phyloP scores from a whole-genome alignment of 805 yeast genomes.

The Lipomyces yamadae region DNA sequence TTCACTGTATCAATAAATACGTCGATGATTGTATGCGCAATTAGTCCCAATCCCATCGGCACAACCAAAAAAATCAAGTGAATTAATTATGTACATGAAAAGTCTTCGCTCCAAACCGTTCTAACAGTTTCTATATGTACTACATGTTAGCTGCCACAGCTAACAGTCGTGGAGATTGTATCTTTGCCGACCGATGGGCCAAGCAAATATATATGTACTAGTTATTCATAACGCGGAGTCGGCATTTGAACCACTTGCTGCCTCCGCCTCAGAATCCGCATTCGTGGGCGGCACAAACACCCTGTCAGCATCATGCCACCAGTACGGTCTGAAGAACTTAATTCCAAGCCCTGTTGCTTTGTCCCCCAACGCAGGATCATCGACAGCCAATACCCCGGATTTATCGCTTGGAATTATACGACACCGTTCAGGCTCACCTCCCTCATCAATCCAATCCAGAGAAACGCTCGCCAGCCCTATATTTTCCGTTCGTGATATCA shows the following conservation, averaged over 20 bases:
- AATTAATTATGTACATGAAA: no score
- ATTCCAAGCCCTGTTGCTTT: slow-evolving; percentile 19
- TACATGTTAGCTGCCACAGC: neutral
- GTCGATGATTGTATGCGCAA: no score
- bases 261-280: neutral
- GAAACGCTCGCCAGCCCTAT: slow-evolving; percentile 60
- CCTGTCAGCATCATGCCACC: slow-evolving; percentile 62
- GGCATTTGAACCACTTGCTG: neutral
- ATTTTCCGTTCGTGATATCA: slow-evolving; percentile 61
- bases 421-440: slow-evolving; percentile 10
- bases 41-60: no score
- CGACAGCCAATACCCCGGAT: slow-evolving; percentile 12
- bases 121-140: no score
- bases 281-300: slow-evolving; percentile 4
- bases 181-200: neutral
- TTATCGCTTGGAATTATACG: slow-evolving; percentile 21
- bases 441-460: slow-evolving; percentile 34
- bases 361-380: slow-evolving; percentile 48
- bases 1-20: no score
- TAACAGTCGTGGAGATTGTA: neutral
- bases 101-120: no score
- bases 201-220: neutral
- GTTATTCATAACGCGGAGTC: neutral
- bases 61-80: no score
- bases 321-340: slow-evolving; percentile 57